Percentiles rank a stretch among this genome's conserved stretches.
phyloP scores from a whole-genome alignment of 1,139 yeast species.

The Zygoascus hellenicus region DNA sequence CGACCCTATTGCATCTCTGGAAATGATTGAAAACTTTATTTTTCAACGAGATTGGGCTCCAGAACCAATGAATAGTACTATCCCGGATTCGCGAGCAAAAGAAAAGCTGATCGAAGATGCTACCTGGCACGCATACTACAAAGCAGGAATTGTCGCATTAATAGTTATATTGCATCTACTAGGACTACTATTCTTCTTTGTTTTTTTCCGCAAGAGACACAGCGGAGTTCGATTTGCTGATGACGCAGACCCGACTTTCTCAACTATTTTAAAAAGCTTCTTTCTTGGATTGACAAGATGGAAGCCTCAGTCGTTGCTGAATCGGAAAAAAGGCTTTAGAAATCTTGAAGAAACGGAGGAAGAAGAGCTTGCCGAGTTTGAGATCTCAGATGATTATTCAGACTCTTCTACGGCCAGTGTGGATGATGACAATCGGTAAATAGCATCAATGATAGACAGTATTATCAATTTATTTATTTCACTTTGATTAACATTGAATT shows the following conservation, averaged over 20 bases:
- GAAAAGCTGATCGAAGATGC: conserved; percentile 30
- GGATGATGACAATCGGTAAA: no score
- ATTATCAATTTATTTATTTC: no score
- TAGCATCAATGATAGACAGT: no score
- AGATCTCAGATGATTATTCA: not conserved
- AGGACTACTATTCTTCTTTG: conserved; percentile 25
- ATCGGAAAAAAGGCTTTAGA: not conserved
- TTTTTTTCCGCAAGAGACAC: conserved; percentile 17
- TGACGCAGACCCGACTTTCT: conserved; percentile 5
- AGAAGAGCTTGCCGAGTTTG: conserved; percentile 10
- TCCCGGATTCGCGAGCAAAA: conserved; percentile 15
- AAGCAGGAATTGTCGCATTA: conserved; percentile 37
- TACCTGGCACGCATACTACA: conserved; percentile 35
- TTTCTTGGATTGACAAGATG: conserved; percentile 26
- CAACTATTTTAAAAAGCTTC: conserved; percentile 19
- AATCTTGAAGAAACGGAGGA: conserved; percentile 9
- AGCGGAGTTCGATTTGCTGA: conserved; percentile 11
- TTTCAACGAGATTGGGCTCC: conserved; percentile 24
- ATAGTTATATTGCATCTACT: conserved; percentile 29
- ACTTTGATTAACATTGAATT: no score
- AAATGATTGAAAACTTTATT: conserved; percentile 42
- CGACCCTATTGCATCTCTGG: conserved; percentile 61
- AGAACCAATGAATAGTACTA: conserved; percentile 3
- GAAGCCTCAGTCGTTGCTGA: conserved; percentile 19
- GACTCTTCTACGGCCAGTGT: not conserved